These are phyloP conservation scores for Colletotrichum sp. DNA, from an alignment of 2,329 filamentous ascomycete genomes.

Conservation along the genomic window DNA sequence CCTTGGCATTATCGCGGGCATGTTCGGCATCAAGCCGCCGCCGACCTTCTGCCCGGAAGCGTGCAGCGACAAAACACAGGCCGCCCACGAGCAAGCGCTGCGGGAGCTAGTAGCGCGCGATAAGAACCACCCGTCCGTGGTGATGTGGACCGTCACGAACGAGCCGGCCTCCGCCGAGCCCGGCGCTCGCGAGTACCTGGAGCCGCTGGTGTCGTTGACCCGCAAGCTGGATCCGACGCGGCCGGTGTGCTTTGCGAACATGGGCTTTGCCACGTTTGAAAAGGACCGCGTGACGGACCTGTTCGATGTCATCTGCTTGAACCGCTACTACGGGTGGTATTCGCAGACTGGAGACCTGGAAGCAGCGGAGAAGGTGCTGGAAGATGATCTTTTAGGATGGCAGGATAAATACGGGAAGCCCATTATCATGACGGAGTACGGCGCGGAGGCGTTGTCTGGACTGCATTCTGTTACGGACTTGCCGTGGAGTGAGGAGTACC, in stretches of 20 bases:
- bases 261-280: slow-evolving; percentile 6
- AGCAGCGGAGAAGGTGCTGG: slow-evolving; percentile 26
- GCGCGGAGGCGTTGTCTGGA: slow-evolving; percentile 31
- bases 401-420: slow-evolving; percentile 29
- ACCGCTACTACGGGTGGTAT: slow-evolving; percentile 35
- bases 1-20: slow-evolving; percentile 20
- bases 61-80: slow-evolving; percentile 20
- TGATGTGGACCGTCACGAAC: slow-evolving; percentile 30
- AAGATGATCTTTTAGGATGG: slow-evolving; percentile 28
- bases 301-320: slow-evolving; percentile 32
- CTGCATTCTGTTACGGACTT: slow-evolving; percentile 28
- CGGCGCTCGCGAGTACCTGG: slow-evolving; percentile 28
- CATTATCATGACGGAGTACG: slow-evolving; percentile 34
- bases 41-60: slow-evolving; percentile 25
- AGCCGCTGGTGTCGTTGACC: slow-evolving; percentile 26
- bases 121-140: slow-evolving; percentile 31
- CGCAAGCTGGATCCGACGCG: slow-evolving; percentile 28
- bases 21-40: neutral
- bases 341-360: slow-evolving; percentile 25
- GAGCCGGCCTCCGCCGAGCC: slow-evolving; percentile 27
- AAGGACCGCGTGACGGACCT: slow-evolving; percentile 27
- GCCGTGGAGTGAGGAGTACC: slow-evolving; percentile 34
- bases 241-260: slow-evolving; percentile 30
- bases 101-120: slow-evolving; percentile 28
- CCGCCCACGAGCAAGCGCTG: slow-evolving; percentile 25